Conservation (phyloP, 2,329 filamentous ascomycete genomes). For the Knufia petricola region DNA sequence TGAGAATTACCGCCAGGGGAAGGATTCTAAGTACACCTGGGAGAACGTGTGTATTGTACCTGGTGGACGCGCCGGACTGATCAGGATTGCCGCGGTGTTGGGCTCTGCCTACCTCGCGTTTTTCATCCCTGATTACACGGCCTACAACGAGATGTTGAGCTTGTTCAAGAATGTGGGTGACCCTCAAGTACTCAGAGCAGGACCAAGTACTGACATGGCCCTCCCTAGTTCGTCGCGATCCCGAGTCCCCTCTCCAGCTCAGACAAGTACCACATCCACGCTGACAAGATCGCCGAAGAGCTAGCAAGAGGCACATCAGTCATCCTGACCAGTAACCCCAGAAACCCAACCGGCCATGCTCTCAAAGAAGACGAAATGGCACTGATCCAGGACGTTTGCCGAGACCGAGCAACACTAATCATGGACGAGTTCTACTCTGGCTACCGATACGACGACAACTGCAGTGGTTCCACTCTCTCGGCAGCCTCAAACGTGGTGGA, state of each 20-base stretch:
- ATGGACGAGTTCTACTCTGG: constrained; percentile 95
- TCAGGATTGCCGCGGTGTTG: constrained; percentile 86
- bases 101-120: constrained; percentile 89
- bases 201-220: too few relatives aligned
- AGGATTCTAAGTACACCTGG: constrained; percentile 85
- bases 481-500: constrained; percentile 80
- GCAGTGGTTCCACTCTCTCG: constrained; percentile 80
- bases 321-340: constrained; percentile 87
- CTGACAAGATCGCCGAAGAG: constrained; percentile 85
- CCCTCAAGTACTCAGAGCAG: too few relatives aligned
- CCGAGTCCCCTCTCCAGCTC: constrained; percentile 74
- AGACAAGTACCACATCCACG: constrained; percentile 87
- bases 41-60: constrained; percentile 97
- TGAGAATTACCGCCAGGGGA: constrained; percentile 77
- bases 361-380: constrained; percentile 75
- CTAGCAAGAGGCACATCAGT: constrained; percentile 78
- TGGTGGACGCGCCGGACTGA: constrained; percentile 73
- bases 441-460: constrained; percentile 91
- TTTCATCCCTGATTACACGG: constrained; percentile 91
- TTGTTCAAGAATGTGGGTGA: constrained; percentile 72
- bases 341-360: constrained; percentile 87
- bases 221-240: constrained; percentile 64
- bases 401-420: constrained; percentile 80
- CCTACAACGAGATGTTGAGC: constrained; percentile 95
- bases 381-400: constrained; percentile 86